Conservation (phyloP, 176 grass and related monocot genomes). For the Aegilops tauschii region DNA sequence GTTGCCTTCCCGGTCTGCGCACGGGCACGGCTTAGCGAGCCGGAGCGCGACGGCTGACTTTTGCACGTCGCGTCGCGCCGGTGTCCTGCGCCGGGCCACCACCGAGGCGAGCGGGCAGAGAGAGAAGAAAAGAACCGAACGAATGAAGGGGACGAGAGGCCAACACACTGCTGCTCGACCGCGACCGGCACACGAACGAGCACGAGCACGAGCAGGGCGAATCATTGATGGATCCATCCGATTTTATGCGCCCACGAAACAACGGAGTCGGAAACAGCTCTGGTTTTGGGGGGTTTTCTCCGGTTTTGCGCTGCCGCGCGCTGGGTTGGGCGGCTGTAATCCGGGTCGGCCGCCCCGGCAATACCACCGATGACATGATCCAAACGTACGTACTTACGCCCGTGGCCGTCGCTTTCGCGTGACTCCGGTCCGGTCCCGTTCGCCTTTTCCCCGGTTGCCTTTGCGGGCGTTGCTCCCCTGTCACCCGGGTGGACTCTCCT, state of each 20-base stretch:
- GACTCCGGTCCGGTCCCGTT: neutral
- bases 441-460: neutral
- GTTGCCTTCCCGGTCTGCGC: neutral
- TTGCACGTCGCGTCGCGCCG: neutral
- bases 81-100: neutral
- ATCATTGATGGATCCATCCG: too few species aligned
- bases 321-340: neutral
- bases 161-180: neutral
- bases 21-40: neutral
- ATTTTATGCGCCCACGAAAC: too few species aligned
- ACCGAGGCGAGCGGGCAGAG: neutral
- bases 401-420: constrained; percentile 25
- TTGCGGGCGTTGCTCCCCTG: constrained; percentile 32
- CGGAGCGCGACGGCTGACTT: constrained; percentile 25
- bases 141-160: neutral
- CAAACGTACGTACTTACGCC: neutral
- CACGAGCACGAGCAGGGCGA: neutral
- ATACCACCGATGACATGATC: constrained; percentile 30
- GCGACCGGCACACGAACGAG: neutral
- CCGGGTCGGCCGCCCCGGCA: constrained; percentile 27
- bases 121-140: neutral
- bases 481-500: constrained; percentile 16
- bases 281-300: neutral
- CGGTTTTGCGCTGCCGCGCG: constrained; percentile 10
- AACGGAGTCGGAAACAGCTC: neutral